phyloP scores from a whole-genome alignment of 139 green algal genomes.

The Yamagishiella unicocca region DNA sequence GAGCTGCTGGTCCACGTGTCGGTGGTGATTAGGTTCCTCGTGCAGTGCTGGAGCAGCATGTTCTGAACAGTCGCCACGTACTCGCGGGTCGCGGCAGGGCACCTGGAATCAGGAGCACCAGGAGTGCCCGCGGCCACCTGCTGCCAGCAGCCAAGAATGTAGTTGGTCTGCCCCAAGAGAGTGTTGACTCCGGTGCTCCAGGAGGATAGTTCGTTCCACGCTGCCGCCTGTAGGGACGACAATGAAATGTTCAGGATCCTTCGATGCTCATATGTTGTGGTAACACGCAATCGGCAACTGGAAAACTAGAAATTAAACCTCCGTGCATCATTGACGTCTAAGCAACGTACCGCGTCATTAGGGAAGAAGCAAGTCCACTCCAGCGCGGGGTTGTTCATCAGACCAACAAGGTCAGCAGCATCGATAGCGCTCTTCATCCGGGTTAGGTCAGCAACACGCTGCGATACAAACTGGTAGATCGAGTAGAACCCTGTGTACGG shows the following conservation, averaged over 20 bases:
- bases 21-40: conserved; percentile 19
- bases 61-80: not conserved
- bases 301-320: too few relatives aligned
- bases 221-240: too few relatives aligned
- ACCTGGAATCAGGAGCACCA: not conserved
- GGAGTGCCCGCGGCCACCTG: too few relatives aligned
- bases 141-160: too few relatives aligned
- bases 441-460: not conserved
- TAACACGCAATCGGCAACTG: too few relatives aligned
- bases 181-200: too few relatives aligned
- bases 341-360: too few relatives aligned
- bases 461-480: conserved; percentile 8
- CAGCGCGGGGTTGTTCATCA: conserved; percentile 22
- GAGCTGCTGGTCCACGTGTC: not conserved
- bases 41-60: conserved; percentile 20
- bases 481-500: conserved; percentile 5
- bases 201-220: too few relatives aligned
- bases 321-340: too few relatives aligned
- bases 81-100: not conserved
- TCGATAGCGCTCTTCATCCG: not conserved
- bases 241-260: too few relatives aligned
- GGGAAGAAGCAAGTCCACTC: conserved; percentile 38
- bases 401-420: not conserved
- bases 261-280: too few relatives aligned
- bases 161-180: too few relatives aligned